phyloP scores from a whole-genome alignment of 1,284 basidiomycete species.

The Macrocystidia cucumis region DNA sequence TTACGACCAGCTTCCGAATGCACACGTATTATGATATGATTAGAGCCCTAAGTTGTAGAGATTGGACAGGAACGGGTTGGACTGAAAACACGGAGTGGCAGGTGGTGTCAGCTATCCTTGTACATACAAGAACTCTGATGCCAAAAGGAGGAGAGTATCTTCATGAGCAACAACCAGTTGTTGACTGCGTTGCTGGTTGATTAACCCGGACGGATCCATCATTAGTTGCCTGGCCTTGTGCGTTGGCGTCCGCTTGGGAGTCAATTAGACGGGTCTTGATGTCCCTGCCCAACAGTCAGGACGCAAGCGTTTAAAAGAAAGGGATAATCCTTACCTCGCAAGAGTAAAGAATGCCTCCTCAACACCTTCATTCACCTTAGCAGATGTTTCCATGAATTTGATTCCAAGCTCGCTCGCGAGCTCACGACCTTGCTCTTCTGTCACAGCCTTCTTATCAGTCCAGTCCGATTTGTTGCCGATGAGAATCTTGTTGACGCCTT shows the following conservation, averaged over 20 bases:
- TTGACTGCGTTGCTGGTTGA: slow-evolving; percentile 38
- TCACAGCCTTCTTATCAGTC: slow-evolving; percentile 93
- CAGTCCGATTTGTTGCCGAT: slow-evolving; percentile 99
- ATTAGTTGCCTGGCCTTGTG: slow-evolving; percentile 30
- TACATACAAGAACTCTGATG: slow-evolving; percentile 5
- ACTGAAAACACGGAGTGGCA: slow-evolving; percentile 2
- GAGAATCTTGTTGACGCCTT: slow-evolving; percentile 98
- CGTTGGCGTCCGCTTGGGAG: slow-evolving; percentile 69
- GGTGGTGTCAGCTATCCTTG: no score
- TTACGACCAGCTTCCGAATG: no score
- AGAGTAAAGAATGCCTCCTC: slow-evolving; percentile 99
- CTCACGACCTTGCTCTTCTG: slow-evolving; percentile 77
- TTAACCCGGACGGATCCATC: slow-evolving; percentile 63
- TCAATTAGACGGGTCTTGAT: slow-evolving; percentile 98
- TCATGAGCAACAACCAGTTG: slow-evolving; percentile 53
- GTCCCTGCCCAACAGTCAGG: slow-evolving; percentile 46
- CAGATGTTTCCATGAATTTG: slow-evolving; percentile 96
- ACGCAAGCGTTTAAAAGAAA: neutral
- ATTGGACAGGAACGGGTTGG: slow-evolving; percentile 10
- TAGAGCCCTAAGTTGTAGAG: slow-evolving; percentile 13
- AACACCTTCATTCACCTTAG: slow-evolving; percentile 96
- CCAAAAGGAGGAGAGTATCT: slow-evolving; percentile 10
- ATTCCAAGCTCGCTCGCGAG: slow-evolving; percentile 88
- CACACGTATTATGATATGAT: slow-evolving; percentile 15
- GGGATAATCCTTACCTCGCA: slow-evolving; percentile 64